A percentile compares a stretch with the other conserved stretches of the same genome.
Conservation (phyloP, 768 basidiomycete genomes). For the Gautieria morchelliformis region DNA sequence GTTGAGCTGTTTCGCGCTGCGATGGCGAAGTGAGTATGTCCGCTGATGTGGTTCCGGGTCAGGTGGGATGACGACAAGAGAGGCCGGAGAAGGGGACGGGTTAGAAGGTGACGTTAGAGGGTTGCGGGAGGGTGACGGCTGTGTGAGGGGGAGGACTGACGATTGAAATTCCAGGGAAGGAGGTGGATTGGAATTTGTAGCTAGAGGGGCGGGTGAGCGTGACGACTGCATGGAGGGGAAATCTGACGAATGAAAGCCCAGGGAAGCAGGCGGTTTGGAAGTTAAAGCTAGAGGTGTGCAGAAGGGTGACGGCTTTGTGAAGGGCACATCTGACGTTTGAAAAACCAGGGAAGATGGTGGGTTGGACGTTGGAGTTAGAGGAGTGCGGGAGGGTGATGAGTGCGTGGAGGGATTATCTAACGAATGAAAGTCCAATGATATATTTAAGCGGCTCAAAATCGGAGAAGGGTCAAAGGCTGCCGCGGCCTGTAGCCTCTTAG, state of each 20-base stretch:
- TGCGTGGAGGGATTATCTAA: background rate
- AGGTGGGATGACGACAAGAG: background rate
- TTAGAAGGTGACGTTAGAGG: background rate
- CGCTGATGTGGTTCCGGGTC: background rate
- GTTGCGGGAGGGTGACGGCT: background rate
- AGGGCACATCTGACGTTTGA: background rate
- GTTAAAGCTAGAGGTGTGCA: background rate
- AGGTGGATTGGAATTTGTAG: background rate
- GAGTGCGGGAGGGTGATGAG: background rate
- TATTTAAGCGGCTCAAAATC: background rate
- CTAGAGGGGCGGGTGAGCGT: background rate
- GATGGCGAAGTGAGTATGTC: slow-evolving; percentile 43
- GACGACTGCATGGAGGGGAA: background rate
- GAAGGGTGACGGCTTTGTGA: background rate
- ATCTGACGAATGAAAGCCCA: background rate
- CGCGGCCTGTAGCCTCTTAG: background rate
- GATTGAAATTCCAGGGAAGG: background rate
- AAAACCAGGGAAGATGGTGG: background rate
- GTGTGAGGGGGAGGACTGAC: background rate
- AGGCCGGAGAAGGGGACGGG: background rate
- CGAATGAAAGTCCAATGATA: background rate
- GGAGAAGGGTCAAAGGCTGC: background rate
- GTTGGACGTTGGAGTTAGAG: background rate
- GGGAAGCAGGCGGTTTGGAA: background rate
- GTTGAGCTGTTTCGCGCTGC: slow-evolving; percentile 45